Conservation (phyloP, 1,139 yeast species). For the Sugiyamaella sp. region DNA sequence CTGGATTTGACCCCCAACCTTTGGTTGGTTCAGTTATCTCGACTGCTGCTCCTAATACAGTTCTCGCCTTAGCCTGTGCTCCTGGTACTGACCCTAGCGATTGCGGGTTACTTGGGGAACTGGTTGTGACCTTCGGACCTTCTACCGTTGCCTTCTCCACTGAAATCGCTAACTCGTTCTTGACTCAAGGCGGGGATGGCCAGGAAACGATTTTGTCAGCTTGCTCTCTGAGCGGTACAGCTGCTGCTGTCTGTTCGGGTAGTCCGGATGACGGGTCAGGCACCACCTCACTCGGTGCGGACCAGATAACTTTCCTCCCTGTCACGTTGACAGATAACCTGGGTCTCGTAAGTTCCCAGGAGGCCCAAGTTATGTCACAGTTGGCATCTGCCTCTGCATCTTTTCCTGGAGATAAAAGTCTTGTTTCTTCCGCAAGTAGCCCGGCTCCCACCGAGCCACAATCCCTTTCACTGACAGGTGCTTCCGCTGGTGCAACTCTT, state of each 20-base stretch:
- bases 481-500: background rate
- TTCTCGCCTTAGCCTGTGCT: conserved; percentile 13
- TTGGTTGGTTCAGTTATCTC: conserved; percentile 14
- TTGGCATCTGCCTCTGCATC: conserved; percentile 1
- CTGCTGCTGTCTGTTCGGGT: conserved; percentile 13
- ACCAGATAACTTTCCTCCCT: conserved; percentile 7
- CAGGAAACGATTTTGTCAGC: background rate
- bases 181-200: conserved; percentile 2
- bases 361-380: background rate
- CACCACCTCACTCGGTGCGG: background rate
- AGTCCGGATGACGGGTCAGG: conserved; percentile 5
- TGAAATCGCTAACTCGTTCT: background rate
- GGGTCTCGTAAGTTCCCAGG: background rate
- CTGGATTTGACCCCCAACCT: conserved; percentile 17
- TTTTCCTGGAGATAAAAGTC: background rate
- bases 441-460: background rate
- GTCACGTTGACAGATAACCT: conserved; percentile 10
- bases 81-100: conserved; percentile 12
- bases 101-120: conserved; percentile 9
- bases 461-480: no score
- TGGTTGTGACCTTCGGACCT: conserved; percentile 15
- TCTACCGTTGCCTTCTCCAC: conserved; percentile 10
- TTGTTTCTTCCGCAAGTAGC: background rate
- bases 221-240: conserved; percentile 11
- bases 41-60: conserved; percentile 11